phyloP scores from a whole-genome alignment of 116 monocot genomes.

The Zostera marina region DNA sequence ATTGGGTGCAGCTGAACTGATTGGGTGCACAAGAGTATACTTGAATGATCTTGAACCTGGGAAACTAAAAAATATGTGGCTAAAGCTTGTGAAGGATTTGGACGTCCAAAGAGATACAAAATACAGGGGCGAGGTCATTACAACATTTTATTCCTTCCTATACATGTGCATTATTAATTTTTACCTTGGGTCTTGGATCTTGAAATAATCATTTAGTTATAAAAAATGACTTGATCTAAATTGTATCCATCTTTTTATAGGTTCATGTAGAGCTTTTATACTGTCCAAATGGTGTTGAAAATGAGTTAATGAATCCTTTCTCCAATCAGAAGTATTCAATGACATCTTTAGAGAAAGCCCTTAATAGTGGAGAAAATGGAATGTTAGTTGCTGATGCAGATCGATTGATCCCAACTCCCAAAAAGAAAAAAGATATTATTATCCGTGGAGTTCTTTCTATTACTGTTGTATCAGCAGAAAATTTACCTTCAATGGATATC shows the following conservation, averaged over 20 bases:
- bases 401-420: slow-evolving; percentile 13
- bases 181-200: neutral
- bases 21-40: slow-evolving; percentile 53
- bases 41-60: slow-evolving; percentile 75
- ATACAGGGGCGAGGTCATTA: slow-evolving; percentile 69
- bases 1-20: slow-evolving; percentile 65
- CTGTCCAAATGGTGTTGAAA: slow-evolving; percentile 59
- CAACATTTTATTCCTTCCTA: neutral
- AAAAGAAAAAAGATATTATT: slow-evolving; percentile 70
- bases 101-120: slow-evolving; percentile 89
- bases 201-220: slow-evolving; percentile 3
- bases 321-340: slow-evolving; percentile 30
- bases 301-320: slow-evolving; percentile 59
- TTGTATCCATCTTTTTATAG: slow-evolving; percentile 18
- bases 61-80: slow-evolving; percentile 87
- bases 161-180: neutral
- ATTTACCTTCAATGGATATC: slow-evolving; percentile 88
- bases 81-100: slow-evolving; percentile 91
- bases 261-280: slow-evolving; percentile 94
- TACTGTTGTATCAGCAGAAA: slow-evolving; percentile 79
- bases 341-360: slow-evolving; percentile 79
- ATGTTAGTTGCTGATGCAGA: slow-evolving; percentile 20
- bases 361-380: slow-evolving; percentile 45
- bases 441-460: slow-evolving; percentile 90
- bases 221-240: neutral